Percentiles rank a stretch among this genome's conserved stretches.
Conservation (phyloP, 306 rosid species). For the Medicago lupulina region DNA sequence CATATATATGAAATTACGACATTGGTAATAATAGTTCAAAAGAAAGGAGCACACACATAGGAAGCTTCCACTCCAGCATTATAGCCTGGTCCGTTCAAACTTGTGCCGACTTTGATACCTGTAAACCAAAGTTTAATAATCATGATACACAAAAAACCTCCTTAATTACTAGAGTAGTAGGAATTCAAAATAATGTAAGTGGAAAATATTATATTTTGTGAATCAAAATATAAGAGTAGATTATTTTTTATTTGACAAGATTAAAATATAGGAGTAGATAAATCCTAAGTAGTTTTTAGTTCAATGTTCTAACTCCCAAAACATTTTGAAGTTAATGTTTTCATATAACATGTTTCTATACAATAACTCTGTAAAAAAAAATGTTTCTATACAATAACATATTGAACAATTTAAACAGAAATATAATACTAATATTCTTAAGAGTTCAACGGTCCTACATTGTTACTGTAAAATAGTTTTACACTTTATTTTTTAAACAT, state of each 20-base stretch:
- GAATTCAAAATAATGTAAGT: not conserved
- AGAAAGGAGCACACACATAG: slow-evolving; percentile 16
- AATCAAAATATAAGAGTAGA: not conserved
- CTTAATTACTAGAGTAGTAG: not conserved
- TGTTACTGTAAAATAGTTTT: no score
- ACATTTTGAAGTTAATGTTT: no score
- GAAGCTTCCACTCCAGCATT: slow-evolving; percentile 41
- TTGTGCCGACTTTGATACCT: slow-evolving; percentile 62
- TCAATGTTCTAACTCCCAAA: no score
- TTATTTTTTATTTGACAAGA: no score
- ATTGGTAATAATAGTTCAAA: not conserved
- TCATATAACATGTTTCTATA: no score
- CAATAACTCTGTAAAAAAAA: no score
- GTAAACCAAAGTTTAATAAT: slow-evolving; percentile 30
- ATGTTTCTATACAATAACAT: no score
- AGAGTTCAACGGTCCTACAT: no score
- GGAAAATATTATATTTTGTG: not conserved
- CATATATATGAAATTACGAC: slow-evolving; percentile 4
- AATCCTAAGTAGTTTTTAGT: no score
- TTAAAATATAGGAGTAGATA: not conserved
- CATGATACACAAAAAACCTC: not conserved
- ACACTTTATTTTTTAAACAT: no score
- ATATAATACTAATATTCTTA: no score
- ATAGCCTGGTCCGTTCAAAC: slow-evolving; percentile 21
- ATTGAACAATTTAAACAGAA: no score